phyloP scores from a whole-genome alignment of 306 rosid species.

The Castanea sativa region DNA sequence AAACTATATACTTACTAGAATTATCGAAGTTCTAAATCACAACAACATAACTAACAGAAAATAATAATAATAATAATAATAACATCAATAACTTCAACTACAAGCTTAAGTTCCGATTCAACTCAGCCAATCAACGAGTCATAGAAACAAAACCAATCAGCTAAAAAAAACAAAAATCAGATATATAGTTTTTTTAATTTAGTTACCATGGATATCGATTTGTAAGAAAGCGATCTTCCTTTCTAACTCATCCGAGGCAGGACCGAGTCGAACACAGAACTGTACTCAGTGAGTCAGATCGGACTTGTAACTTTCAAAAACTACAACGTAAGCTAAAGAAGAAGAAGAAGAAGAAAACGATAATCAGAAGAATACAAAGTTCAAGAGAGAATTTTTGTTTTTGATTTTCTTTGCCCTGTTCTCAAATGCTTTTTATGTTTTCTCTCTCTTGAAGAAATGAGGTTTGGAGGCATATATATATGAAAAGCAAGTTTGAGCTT shows the following conservation, averaged over 20 bases:
- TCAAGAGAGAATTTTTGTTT: slow-evolving; percentile 14
- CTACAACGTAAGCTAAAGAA: slow-evolving; percentile 39
- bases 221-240: slow-evolving; percentile 46
- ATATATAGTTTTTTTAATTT: background rate
- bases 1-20: background rate
- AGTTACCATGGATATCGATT: slow-evolving; percentile 83
- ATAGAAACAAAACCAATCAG: slow-evolving; percentile 35
- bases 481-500: slow-evolving; percentile 34
- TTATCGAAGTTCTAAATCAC: background rate
- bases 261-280: slow-evolving; percentile 33
- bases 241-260: slow-evolving; percentile 82
- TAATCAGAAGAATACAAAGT: slow-evolving; percentile 47
- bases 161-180: background rate
- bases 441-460: slow-evolving; percentile 20
- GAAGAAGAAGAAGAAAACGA: slow-evolving; percentile 55
- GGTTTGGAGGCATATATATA: slow-evolving; percentile 33
- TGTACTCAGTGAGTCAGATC: slow-evolving; percentile 67
- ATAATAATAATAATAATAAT: too few species aligned
- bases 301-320: slow-evolving; percentile 42
- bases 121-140: slow-evolving; percentile 45
- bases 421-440: slow-evolving; percentile 9
- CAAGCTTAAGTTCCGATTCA: slow-evolving; percentile 37
- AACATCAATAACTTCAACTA: background rate
- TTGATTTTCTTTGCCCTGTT: slow-evolving; percentile 1
- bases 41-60: background rate